Evolutionary conservation across 2,329 filamentous ascomycete genomes (phyloP).

Genomic region (Sarocladium kiliense): DNA sequence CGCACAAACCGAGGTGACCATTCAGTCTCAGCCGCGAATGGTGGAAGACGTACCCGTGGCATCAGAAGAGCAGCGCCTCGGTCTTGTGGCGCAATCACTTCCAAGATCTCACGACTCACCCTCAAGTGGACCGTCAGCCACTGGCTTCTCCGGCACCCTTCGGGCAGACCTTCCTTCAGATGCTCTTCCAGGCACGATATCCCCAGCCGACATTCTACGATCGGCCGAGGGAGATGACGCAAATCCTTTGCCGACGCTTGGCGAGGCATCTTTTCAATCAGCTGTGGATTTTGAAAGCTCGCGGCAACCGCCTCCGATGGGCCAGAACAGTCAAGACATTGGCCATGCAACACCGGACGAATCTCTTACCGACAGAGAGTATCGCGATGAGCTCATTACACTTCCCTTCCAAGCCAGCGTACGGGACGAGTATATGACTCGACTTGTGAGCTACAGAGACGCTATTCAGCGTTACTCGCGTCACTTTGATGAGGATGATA

Average conservation of each 20-base stretch:
- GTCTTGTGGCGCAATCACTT: background rate
- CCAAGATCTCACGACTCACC: background rate
- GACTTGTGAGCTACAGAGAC: slow-evolving; percentile 35
- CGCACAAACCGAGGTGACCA: background rate
- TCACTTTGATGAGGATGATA: slow-evolving; percentile 34
- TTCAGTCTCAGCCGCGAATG: background rate
- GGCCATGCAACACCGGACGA: background rate
- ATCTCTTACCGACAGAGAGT: background rate
- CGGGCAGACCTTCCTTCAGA: background rate
- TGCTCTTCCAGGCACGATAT: slow-evolving; percentile 9
- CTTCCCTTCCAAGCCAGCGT: slow-evolving; percentile 50
- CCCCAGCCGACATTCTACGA: slow-evolving; percentile 12
- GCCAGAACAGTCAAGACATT: background rate
- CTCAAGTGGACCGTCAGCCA: background rate
- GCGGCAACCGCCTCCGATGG: slow-evolving; percentile 4
- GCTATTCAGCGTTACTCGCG: slow-evolving; percentile 40
- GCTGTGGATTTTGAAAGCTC: background rate
- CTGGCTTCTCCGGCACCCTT: background rate
- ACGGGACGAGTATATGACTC: slow-evolving; percentile 42
- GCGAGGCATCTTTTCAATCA: background rate
- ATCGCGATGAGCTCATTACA: slow-evolving; percentile 33
- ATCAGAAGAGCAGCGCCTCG: background rate
- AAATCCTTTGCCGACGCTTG: background rate
- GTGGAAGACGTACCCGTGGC: background rate
- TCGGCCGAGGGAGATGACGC: background rate